Percentiles rank a stretch among this genome's conserved stretches.
phyloP scores from a whole-genome alignment of 345 rosid genomes.

The Boechera retrofracta region DNA sequence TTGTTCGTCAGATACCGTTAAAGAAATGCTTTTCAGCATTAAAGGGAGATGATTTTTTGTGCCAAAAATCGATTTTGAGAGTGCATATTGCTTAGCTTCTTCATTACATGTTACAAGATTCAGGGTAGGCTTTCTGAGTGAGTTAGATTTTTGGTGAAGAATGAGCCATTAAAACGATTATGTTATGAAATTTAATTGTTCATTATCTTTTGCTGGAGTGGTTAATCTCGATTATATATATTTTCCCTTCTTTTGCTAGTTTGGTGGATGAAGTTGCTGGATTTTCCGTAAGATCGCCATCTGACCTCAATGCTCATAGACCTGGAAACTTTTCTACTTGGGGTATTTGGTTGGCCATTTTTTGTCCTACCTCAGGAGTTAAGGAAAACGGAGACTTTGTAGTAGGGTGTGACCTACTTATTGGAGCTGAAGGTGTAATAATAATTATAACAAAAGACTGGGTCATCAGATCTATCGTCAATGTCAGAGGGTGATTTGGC shows the following conservation, averaged over 20 bases:
- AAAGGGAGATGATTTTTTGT: not conserved
- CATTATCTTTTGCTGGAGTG: slow-evolving; percentile 13
- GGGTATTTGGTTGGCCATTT: slow-evolving; percentile 27
- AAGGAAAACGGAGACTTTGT: slow-evolving; percentile 29
- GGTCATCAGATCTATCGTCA: slow-evolving; percentile 29
- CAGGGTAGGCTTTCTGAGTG: slow-evolving; percentile 12
- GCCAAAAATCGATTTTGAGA: not conserved
- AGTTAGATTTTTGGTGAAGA: not conserved
- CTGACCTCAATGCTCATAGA: slow-evolving; percentile 40
- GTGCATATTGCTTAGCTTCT: not conserved
- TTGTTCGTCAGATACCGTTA: slow-evolving; percentile 23
- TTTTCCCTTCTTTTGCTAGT: slow-evolving; percentile 32
- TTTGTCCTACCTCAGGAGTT: slow-evolving; percentile 29
- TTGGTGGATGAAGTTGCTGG: slow-evolving; percentile 42
- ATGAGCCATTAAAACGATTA: not conserved
- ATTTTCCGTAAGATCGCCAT: slow-evolving; percentile 34
- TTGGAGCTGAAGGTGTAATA: slow-evolving; percentile 33
- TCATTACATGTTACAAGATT: slow-evolving; percentile 8
- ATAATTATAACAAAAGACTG: slow-evolving; percentile 12
- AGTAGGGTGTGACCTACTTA: slow-evolving; percentile 6
- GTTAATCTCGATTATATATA: not conserved
- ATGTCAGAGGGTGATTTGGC: slow-evolving; percentile 81
- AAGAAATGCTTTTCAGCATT: not conserved
- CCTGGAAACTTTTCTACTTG: slow-evolving; percentile 30
- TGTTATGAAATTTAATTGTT: not conserved